Base-by-base conservation (phyloP, 345 rosid species). In the Noccaea caerulescens region DNA sequence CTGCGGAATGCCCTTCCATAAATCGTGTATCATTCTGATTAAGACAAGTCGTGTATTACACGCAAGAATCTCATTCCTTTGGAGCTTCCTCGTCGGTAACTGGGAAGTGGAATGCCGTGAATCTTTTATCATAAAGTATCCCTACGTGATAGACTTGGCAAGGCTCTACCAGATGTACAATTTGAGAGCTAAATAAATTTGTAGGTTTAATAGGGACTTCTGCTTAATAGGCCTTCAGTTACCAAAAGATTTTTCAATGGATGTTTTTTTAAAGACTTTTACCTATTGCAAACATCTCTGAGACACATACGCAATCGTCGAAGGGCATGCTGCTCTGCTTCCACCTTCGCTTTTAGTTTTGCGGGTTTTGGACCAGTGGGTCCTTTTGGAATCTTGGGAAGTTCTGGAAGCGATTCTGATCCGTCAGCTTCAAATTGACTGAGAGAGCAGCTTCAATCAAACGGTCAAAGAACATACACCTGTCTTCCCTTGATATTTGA, bases 261-360 rank as follows among this genome's bases (percentile, higher is more conserved):
- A 49, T n/a, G 10, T 30, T 13, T 45, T 62, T 44, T 20, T 54
- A 44, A 44, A 56, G 23, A 55, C 56, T 41, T 39, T 84, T 84
- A 92, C 98, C 98, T 80, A 61, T 94, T 94, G 85, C 99, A 94
- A 88, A 94, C 69, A 80, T 94, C 99, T 84, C 98, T 85, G 63
- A 94, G 97, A 83, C 99, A 94, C 97, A 92, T 94, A 67, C 99
- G 88, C 69, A 92, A 80, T 55, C 99, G 84, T 52, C 98, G 92
- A 76, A 94, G 97, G 46, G 98, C 93, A 82, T 94, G 99, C 80
- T 94, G 99, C 87, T 94, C 98, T 30, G 97, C 92, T 84, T 92
- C 99, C 63, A 88, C 87, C 86, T 90, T 87, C 58, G 99, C 96
- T 77, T 87, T 92, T 71, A 94, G 63, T 79, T 94, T 97, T 47